phyloP scores from a whole-genome alignment of 2,329 filamentous ascomycete genomes.

The Chaetomium globosum region DNA sequence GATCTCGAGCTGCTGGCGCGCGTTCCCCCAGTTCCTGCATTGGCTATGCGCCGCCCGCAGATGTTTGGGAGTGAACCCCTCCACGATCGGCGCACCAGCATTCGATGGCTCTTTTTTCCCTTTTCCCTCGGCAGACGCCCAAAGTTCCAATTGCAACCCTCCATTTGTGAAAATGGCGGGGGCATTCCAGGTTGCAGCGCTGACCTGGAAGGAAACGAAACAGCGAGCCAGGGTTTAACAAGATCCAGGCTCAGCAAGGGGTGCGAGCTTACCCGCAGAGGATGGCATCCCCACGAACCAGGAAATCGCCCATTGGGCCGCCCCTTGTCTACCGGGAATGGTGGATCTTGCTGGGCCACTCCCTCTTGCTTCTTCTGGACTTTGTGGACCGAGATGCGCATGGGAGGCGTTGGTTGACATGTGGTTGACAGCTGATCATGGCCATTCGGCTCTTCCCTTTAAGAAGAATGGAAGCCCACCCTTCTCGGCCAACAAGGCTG shows the following conservation, averaged over 20 bases:
- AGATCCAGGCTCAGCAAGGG: background rate
- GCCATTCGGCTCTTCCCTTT: slow-evolving; percentile 9
- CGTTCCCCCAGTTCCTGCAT: slow-evolving; percentile 18
- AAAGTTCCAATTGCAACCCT: slow-evolving; percentile 18
- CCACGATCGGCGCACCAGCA: slow-evolving; percentile 12
- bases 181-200: background rate
- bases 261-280: slow-evolving; percentile 9
- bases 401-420: background rate
- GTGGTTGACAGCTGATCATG: slow-evolving; percentile 8
- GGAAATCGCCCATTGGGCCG: slow-evolving; percentile 20
- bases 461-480: slow-evolving; percentile 12
- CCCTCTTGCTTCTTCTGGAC: slow-evolving; percentile 8
- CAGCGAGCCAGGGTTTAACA: background rate
- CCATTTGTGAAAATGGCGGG: slow-evolving; percentile 4
- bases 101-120: background rate
- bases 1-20: slow-evolving; percentile 3
- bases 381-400: slow-evolving; percentile 14
- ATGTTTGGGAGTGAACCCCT: slow-evolving; percentile 20
- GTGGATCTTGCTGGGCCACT: slow-evolving; percentile 4
- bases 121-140: background rate
- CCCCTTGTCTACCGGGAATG: background rate
- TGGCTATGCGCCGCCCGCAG: slow-evolving; percentile 12
- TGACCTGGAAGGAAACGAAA: slow-evolving; percentile 18
- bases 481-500: slow-evolving; percentile 6
- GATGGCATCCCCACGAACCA: slow-evolving; percentile 10